A percentile compares a stretch with the other conserved stretches of the same genome.
Conservation (phyloP, 2,329 filamentous ascomycete genomes). For the Fusarium duplospermum region DNA sequence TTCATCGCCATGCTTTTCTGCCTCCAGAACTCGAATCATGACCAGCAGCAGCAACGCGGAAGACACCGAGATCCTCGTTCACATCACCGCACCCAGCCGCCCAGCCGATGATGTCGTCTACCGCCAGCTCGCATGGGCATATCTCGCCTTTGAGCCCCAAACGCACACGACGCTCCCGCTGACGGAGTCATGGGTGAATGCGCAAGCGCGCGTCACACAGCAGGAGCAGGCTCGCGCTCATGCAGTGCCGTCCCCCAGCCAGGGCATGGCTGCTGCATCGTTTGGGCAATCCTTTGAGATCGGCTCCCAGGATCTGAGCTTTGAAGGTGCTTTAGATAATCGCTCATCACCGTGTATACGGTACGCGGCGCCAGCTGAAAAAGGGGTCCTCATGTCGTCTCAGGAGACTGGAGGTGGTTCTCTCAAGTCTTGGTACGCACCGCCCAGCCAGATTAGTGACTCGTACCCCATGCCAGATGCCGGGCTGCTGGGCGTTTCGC, state of each 20-base stretch:
- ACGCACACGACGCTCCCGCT: conserved; percentile 21
- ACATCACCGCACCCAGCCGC: conserved; percentile 64
- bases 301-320: conserved; percentile 57
- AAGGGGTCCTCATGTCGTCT: conserved; percentile 9
- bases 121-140: conserved; percentile 61
- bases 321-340: conserved; percentile 59
- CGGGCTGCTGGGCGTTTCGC: conserved; percentile 52
- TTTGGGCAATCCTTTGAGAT: conserved; percentile 41
- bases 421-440: conserved; percentile 55
- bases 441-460: conserved; percentile 65
- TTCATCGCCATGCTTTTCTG: conserved; percentile 40
- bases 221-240: conserved; percentile 8
- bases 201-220: conserved; percentile 1
- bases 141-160: conserved; percentile 59
- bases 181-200: neutral
- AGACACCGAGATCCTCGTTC: conserved; percentile 66
- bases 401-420: conserved; percentile 26
- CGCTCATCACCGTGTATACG: conserved; percentile 49
- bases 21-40: conserved; percentile 38
- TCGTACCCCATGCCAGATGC: conserved; percentile 59
- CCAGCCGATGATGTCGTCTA: conserved; percentile 61
- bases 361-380: neutral
- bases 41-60: conserved; percentile 35
- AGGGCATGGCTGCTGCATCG: conserved; percentile 18
- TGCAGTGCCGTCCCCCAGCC: conserved; percentile 17